Evolutionary conservation across 2,329 filamentous ascomycete species (phyloP).

Genomic region (Penicillium sp.): DNA sequence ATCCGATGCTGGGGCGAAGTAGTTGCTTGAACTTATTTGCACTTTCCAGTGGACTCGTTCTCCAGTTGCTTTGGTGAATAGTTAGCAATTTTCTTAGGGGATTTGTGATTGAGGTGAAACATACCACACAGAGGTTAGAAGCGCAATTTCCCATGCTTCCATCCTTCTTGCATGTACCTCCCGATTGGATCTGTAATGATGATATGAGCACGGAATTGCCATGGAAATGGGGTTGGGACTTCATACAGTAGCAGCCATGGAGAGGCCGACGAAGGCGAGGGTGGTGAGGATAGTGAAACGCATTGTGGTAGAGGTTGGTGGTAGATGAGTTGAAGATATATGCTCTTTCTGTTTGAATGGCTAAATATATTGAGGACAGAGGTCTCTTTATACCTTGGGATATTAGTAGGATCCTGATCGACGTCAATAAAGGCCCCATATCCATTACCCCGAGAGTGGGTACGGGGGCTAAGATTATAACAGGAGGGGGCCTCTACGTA

Average conservation of each 20-base stretch:
- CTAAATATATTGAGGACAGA: no score
- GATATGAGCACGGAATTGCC: not conserved
- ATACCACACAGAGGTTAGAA: slow-evolving; percentile 8
- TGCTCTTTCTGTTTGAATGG: not conserved
- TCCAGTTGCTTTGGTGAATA: slow-evolving; percentile 1
- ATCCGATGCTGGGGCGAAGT: not conserved
- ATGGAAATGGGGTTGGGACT: not conserved
- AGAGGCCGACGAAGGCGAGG: slow-evolving; percentile 6
- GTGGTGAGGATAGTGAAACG: slow-evolving; percentile 3
- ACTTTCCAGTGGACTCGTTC: slow-evolving; percentile 2
- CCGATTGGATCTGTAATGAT: slow-evolving; percentile 7
- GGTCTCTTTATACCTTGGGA: no score
- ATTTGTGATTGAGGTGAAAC: not conserved
- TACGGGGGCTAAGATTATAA: no score
- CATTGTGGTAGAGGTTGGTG: not conserved
- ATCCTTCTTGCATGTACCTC: slow-evolving; percentile 9
- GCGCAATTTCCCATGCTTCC: slow-evolving; percentile 9
- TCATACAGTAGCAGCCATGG: slow-evolving; percentile 1
- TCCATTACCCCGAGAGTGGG: no score
- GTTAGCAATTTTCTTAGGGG: not conserved
- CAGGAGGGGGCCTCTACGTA: no score
- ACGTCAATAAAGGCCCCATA: no score
- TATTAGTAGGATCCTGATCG: no score
- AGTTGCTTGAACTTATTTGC: slow-evolving; percentile 1
- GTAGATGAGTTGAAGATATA: not conserved